Base-by-base conservation (phyloP, 164 flowering plant genomes). In the Liquidambar formosana region DNA sequence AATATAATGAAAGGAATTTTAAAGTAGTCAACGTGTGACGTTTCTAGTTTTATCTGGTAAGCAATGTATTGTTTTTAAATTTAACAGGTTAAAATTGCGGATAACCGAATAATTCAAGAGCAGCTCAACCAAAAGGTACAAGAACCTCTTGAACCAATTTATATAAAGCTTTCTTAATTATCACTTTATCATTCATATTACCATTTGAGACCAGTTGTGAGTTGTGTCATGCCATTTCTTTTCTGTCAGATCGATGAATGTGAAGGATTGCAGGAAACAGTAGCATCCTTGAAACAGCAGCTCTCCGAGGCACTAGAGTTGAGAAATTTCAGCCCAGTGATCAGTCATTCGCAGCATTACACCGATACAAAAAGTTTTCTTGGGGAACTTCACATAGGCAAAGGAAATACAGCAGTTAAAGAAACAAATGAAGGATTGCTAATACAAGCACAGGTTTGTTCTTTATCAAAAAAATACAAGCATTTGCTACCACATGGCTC, bases 61-160 rank as follows among this genome's bases (percentile, higher is more conserved):
- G 23, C 6, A 16, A 61, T 63, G 28, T 15, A 21, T 44, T 13
- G 12, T 58, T 41, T 19, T 65, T 63, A 60, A 33, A 51, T 3
- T 71, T 73, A 53, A 28, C 72, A 88, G 99, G 97, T 95, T 63
- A 93, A 87, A 85, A 72, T 73, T 67, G 98, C 97, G 8, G 98
- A 95, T 70, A 91, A 91, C 79, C 85, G 98, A 69, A 78, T 95
- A 72, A 90, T 95, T 62, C 96, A 93, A 71, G 99, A 95, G 80
- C 99, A 95, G 79, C 89, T 93, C 65, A 81, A 79, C 71, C 84
- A 90, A 77, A 95, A 91, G 99, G 99, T 95, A 61, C 28, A 52
- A 48, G 8, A 25, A 27, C 43, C 51, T 58, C 23, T 65, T 13
- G 22, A 27, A 53, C 43, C 19, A 48, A 51, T 70, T n/a, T 59